phyloP scores from a whole-genome alignment of 192 early-diverging fungal genomes.

The Diversispora eburnea region DNA sequence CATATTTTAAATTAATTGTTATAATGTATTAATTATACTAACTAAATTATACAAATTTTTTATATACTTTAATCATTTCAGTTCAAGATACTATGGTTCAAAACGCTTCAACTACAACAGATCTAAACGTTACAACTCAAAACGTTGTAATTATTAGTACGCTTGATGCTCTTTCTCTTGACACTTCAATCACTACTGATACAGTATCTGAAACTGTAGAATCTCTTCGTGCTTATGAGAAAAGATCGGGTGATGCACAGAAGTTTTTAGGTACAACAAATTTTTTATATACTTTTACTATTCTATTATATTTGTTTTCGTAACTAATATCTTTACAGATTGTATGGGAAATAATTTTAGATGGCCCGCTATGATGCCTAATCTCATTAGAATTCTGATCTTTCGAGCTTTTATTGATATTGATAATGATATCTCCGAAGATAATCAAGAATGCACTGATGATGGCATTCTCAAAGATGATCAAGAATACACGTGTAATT shows the following conservation, averaged over 20 bases:
- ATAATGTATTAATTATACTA: no score
- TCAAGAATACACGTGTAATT: background rate
- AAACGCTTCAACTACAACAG: no score
- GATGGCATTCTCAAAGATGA: background rate
- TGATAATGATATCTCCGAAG: background rate
- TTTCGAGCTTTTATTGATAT: background rate
- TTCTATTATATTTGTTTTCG: slow-evolving; percentile 4
- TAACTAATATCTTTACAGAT: slow-evolving; percentile 15
- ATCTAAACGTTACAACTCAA: no score
- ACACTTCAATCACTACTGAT: background rate
- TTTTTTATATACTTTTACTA: background rate
- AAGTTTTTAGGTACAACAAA: slow-evolving; percentile 17
- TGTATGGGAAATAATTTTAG: background rate
- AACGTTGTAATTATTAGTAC: background rate
- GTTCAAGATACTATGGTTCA: no score
- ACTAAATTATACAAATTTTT: no score
- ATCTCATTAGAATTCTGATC: background rate
- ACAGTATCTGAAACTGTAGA: slow-evolving; percentile 7
- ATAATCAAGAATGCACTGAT: no score
- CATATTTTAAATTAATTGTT: no score
- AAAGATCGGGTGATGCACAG: background rate
- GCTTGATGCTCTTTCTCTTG: slow-evolving; percentile 11
- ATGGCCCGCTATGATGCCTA: background rate
- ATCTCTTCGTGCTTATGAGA: slow-evolving; percentile 11
- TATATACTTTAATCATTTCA: no score